Percentiles rank a stretch among this genome's conserved stretches.
Conservation (phyloP, 495 filamentous ascomycete species). For the Aspergillus cavernicola region DNA sequence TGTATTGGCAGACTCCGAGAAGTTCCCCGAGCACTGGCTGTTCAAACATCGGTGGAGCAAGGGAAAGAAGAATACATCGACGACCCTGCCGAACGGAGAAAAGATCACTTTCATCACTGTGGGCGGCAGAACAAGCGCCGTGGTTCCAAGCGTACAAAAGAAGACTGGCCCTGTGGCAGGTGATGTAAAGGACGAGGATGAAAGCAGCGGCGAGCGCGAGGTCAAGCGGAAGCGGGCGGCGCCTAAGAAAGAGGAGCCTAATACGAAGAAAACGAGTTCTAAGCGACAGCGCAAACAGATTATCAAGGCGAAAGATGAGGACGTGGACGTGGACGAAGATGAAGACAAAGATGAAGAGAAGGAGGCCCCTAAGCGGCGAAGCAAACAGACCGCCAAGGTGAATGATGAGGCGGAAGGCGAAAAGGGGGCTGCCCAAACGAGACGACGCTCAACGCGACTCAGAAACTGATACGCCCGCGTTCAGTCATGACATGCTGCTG, state of each 20-base stretch:
- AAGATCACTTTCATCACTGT: conserved; percentile 81
- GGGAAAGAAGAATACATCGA: conserved; percentile 69
- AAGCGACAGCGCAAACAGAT: conserved; percentile 21
- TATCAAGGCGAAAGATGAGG: conserved; percentile 25
- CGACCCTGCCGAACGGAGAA: conserved; percentile 73
- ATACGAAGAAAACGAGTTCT: conserved; percentile 19
- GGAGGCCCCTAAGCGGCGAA: conserved; percentile 21
- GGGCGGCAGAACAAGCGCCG: conserved; percentile 82
- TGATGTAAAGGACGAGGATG: conserved; percentile 28
- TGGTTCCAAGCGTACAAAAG: conserved; percentile 81
- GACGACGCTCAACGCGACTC: conserved; percentile 39
- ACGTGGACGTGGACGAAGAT: conserved; percentile 17
- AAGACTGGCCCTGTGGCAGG: conserved; percentile 57
- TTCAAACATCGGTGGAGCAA: conserved; percentile 91
- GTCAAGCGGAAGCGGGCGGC: conserved; percentile 37
- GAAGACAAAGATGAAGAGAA: conserved; percentile 1
- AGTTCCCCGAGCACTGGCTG: conserved; percentile 88
- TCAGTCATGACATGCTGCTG: neutral
- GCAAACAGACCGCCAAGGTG: conserved; percentile 20
- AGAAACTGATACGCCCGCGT: conserved; percentile 17
- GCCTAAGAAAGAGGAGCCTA: conserved; percentile 29
- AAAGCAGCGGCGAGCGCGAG: conserved; percentile 18
- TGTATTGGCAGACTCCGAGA: conserved; percentile 70
- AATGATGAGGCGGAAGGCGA: conserved; percentile 19
- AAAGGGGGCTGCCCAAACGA: conserved; percentile 7